These are phyloP conservation scores for Mycena albidolilacea DNA, from an alignment of 768 basidiomycete species.

Conservation along the genomic window DNA sequence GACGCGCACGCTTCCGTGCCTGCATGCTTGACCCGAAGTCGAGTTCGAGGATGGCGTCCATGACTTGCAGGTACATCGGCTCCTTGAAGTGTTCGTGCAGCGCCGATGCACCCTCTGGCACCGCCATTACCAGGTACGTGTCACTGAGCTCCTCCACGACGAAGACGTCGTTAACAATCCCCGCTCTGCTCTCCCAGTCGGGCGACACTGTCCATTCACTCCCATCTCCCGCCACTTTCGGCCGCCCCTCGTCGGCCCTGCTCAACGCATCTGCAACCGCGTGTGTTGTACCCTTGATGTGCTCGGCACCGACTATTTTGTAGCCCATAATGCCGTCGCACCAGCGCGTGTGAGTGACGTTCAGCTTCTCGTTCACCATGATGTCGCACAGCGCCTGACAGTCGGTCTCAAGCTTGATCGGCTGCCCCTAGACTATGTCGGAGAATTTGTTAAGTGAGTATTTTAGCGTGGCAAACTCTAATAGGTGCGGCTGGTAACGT, in stretches of 20 bases:
- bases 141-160: background rate
- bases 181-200: conserved; percentile 43
- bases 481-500: conserved; percentile 40
- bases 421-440: conserved; percentile 3
- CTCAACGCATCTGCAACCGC: conserved; percentile 43
- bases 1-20: conserved; percentile 17
- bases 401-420: background rate
- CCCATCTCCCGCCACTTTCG: conserved; percentile 9
- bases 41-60: conserved; percentile 22
- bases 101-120: conserved; percentile 1
- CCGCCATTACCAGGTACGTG: conserved; percentile 8
- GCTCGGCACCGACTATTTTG: conserved; percentile 40
- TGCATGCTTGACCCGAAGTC: conserved; percentile 35
- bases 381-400: conserved; percentile 42
- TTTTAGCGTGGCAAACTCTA: conserved; percentile 43
- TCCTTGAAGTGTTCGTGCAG: conserved; percentile 33
- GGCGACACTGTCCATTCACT: conserved; percentile 43
- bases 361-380: conserved; percentile 40
- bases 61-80: conserved; percentile 22
- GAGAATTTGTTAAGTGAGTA: background rate
- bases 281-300: conserved; percentile 42
- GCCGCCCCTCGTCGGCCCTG: conserved; percentile 15
- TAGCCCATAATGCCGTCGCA: conserved; percentile 42
- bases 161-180: conserved; percentile 35
- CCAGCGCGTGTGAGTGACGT: conserved; percentile 45